These are phyloP conservation scores for Acacia crassicarpa DNA, from an alignment of 306 rosid species.

Conservation along the genomic window DNA sequence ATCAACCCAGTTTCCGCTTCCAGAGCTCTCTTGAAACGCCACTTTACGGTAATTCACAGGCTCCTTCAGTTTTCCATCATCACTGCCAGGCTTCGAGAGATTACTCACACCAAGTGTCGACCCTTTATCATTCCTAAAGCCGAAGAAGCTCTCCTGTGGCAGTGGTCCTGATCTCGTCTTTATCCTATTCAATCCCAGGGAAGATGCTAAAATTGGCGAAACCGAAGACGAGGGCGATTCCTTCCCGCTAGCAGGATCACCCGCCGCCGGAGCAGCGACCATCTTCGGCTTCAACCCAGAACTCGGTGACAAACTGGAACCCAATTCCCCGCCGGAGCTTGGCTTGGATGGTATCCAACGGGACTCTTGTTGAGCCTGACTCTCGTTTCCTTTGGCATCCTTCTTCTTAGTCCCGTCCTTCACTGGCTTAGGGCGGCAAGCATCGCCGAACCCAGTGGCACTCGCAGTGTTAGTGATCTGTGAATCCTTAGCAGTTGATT, in stretches of 20 bases:
- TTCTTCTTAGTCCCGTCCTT: slow-evolving; percentile 59
- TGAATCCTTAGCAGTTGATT: slow-evolving; percentile 51
- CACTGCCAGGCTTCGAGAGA: slow-evolving; percentile 53
- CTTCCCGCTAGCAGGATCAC: slow-evolving; percentile 30
- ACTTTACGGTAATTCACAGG: slow-evolving; percentile 36
- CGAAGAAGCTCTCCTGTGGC: slow-evolving; percentile 97
- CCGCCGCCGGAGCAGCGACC: slow-evolving; percentile 18
- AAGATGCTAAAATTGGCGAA: slow-evolving; percentile 92
- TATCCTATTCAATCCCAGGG: slow-evolving; percentile 82
- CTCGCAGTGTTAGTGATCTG: slow-evolving; percentile 1
- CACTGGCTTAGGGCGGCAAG: slow-evolving; percentile 38
- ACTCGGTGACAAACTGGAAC: slow-evolving; percentile 18
- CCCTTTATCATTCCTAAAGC: slow-evolving; percentile 70
- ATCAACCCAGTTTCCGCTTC: slow-evolving; percentile 47
- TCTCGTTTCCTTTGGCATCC: slow-evolving; percentile 55
- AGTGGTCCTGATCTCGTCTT: slow-evolving; percentile 99
- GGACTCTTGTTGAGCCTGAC: slow-evolving; percentile 31
- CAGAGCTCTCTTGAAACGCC: slow-evolving; percentile 53
- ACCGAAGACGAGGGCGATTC: slow-evolving; percentile 57
- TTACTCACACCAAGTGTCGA: slow-evolving; percentile 62
- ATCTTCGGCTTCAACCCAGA: slow-evolving; percentile 44
- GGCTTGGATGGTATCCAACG: slow-evolving; percentile 34
- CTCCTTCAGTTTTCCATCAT: slow-evolving; percentile 60
- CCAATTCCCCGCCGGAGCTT: slow-evolving; percentile 1
- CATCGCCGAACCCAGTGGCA: neutral